Evolutionary conservation across 768 basidiomycete species (phyloP), one percentile per base, ranked within the genome.

Genomic region (Trametes gibbosa): DNA sequence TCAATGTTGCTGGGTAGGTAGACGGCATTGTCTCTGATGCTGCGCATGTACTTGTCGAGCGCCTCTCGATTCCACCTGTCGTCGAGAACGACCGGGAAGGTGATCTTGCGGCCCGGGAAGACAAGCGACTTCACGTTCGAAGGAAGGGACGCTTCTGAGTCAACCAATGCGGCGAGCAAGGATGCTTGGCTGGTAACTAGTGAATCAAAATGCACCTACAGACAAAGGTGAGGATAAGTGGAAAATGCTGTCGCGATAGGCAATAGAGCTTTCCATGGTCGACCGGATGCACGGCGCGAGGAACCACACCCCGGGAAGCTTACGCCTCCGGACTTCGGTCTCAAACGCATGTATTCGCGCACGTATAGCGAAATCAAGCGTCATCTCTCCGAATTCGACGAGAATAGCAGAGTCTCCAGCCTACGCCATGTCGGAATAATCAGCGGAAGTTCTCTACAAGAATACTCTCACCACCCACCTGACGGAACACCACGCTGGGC

Each of bases 1-100:
- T 85, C 82, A 35, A 87, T 72, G 63, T 90, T 89, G 67, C 81
- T 84, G 0, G 86, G 87, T 0, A 90, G 72, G 68, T 89, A 90
- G 1, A 82, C 83, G 0, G 86, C 86, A 50, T 78, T 78, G 47
- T 79, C 75, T 10, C 87, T 74, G 0, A 74, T 81, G 0, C 80
- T 78, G 7, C 69, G 71, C 79, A 81, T 84, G 67, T 90, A 87
- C 21, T 80, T 75, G 43, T 77, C 68, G 25, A 87, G 72, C 4
- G 85, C 84, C 12, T 82, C 82, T 9, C 74, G 74, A 58, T 68
- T 80, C 79, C 84, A 83, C 5, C 73, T 75, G 64, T 89, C 87
- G 61, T 87, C 79, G 27, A 87, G 75, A 1, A 79, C 80, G 27
- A 89, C 81, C 0, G 87, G 87, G 53, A 89, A 82, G 8, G 76